Base-by-base conservation (phyloP, 1,284 basidiomycete genomes). In the Leccinum fallax region DNA sequence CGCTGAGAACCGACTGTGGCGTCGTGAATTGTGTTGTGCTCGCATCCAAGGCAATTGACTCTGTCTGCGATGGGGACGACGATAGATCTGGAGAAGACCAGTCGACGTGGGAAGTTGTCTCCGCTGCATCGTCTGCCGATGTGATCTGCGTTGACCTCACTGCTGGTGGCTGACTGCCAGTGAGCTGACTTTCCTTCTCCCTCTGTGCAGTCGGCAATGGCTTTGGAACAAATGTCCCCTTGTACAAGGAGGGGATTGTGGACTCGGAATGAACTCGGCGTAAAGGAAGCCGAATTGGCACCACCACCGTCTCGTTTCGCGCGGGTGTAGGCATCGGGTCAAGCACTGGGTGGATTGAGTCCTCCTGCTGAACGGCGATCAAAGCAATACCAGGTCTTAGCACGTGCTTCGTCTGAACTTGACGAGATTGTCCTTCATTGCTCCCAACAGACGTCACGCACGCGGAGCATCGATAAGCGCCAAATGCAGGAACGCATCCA, bases 11-110 rank as follows among this genome's bases (percentile, higher is more conserved):
- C 4, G 21, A 51, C 0, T 30, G 21, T 15, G 32, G 16, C 2
- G 48, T 57, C 26, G 53, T 40, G 19, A 30, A 28, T 5, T 28
- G 46, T 4, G 52, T 21, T 8, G 24, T 26, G 6, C 40, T 34
- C 8, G 15, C 11, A 7, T n/a, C 8, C 16, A 58, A 10, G 1
- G 55, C 34, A 5, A 67, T 49, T 1, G 16, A 48, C 66, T 59
- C 57, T 19, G 15, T 66, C 28, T 53, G 67, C 1, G 61, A 63
- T 10, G 34, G 59, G 21, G 46, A 59, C 0, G 65, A 59, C 7
- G 49, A 62, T n/a, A 58, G 15, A 16, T 26, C 10, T 7, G 67
- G 57, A 2, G 59, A 57, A 1, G 53, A 57, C 26, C 36, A 15
- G 1, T 7, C n/a, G 9, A 16, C 11, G 5, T 7, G 1, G 51